Conservation (phyloP, 495 filamentous ascomycete genomes). For the Daldinia bambusicola region DNA sequence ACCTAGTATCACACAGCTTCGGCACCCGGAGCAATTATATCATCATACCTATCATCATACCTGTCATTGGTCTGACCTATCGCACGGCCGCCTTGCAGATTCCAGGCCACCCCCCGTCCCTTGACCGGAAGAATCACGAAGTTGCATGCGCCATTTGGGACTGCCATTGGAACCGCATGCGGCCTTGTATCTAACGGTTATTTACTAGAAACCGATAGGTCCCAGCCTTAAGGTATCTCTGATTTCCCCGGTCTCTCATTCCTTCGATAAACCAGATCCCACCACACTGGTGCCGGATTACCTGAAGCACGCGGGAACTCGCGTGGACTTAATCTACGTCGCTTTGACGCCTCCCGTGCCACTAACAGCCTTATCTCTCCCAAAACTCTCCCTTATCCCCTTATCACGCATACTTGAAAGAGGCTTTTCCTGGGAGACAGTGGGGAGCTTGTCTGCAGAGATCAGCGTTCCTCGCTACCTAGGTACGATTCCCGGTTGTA, state of each 20-base stretch:
- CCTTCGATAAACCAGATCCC: conserved; percentile 38
- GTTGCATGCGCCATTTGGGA: conserved; percentile 33
- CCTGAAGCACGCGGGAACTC: conserved; percentile 38
- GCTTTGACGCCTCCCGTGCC: conserved; percentile 30
- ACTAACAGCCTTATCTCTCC: conserved; percentile 42
- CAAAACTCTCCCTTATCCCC: conserved; percentile 13
- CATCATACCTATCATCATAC: background rate
- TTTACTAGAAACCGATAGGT: conserved; percentile 39
- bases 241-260: conserved; percentile 28
- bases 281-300: conserved; percentile 29
- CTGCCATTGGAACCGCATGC: conserved; percentile 29
- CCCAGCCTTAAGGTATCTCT: conserved; percentile 38
- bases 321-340: conserved; percentile 36
- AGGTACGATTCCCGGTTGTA: conserved; percentile 31
- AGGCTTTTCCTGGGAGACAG: conserved; percentile 20
- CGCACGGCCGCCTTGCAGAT: conserved; percentile 26
- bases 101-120: conserved; percentile 26
- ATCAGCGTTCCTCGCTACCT: conserved; percentile 29
- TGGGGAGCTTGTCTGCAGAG: conserved; percentile 28
- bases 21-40: conserved; percentile 37
- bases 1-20: conserved; percentile 52
- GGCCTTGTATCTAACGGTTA: conserved; percentile 31
- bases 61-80: conserved; percentile 35
- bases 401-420: conserved; percentile 34
- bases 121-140: conserved; percentile 40